These are phyloP conservation scores for Protomyces macrosporus DNA, from an alignment of 1,139 yeast genomes.

Conservation along the genomic window DNA sequence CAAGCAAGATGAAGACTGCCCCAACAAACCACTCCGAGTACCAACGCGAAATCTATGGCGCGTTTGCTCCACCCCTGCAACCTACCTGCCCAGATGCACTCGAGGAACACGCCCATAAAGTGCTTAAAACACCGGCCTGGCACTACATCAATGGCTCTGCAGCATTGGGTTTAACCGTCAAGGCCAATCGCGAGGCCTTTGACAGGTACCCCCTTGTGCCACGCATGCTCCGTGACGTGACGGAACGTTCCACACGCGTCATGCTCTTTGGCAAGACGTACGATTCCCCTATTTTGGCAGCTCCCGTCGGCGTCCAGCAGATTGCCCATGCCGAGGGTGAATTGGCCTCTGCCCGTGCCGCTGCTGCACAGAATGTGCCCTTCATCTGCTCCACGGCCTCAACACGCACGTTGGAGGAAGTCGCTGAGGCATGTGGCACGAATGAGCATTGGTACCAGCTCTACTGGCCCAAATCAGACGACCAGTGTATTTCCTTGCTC, in stretches of 20 bases:
- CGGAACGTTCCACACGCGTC: constrained; percentile 31
- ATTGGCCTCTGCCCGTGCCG: constrained; percentile 35
- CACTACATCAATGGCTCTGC: constrained; percentile 30
- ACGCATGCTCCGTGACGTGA: constrained; percentile 29
- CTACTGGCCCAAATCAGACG: constrained; percentile 36
- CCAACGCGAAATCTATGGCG: constrained; percentile 23
- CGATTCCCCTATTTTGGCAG: constrained; percentile 34
- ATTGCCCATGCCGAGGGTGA: constrained; percentile 36
- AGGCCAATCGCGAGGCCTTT: constrained; percentile 29
- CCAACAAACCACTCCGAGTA: constrained; percentile 20
- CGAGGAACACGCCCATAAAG: constrained; percentile 20
- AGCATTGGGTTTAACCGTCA: constrained; percentile 24
- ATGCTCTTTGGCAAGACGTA: constrained; percentile 32
- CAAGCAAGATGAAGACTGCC: background rate
- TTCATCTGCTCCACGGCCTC: constrained; percentile 36
- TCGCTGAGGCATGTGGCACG: constrained; percentile 33
- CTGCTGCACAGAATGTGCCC: constrained; percentile 34
- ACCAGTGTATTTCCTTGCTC: constrained; percentile 34
- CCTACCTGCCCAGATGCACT: constrained; percentile 15
- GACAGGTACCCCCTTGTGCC: constrained; percentile 29
- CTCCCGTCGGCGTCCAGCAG: constrained; percentile 36
- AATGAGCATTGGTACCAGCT: constrained; percentile 36
- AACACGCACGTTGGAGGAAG: constrained; percentile 34
- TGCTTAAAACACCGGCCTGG: constrained; percentile 12
- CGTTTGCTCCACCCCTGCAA: constrained; percentile 7